Conservation (phyloP, 495 filamentous ascomycete species). For the Daldinia decipiens region DNA sequence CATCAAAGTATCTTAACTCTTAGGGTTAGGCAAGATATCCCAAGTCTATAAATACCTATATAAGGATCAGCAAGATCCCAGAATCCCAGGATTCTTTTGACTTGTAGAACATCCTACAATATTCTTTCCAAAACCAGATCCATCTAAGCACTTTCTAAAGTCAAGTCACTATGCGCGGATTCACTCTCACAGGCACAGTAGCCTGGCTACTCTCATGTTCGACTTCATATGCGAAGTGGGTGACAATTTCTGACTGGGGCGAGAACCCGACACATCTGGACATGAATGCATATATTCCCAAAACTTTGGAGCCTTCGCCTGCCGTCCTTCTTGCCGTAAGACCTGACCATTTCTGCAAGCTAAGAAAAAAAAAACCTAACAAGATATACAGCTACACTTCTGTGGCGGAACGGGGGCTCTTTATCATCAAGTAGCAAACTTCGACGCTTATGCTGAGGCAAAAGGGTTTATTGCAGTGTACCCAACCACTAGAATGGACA, state of each 20-base stretch:
- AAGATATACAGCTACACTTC: constrained; percentile 45
- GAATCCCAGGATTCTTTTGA: background rate
- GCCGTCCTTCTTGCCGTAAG: constrained; percentile 55
- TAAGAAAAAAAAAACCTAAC: background rate
- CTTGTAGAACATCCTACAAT: background rate
- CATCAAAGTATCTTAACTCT: background rate
- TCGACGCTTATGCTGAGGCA: constrained; percentile 52
- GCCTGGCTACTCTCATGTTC: constrained; percentile 18
- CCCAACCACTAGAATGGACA: constrained; percentile 53
- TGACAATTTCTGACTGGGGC: constrained; percentile 43
- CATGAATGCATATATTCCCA: constrained; percentile 54
- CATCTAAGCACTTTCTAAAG: background rate
- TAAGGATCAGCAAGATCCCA: background rate
- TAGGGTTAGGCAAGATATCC: background rate
- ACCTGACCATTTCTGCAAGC: background rate
- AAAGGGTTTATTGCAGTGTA: constrained; percentile 61
- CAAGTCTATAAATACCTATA: constrained; percentile 18
- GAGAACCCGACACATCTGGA: constrained; percentile 55
- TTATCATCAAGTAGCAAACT: constrained; percentile 55
- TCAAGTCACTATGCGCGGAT: constrained; percentile 17
- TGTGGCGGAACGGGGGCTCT: constrained; percentile 56
- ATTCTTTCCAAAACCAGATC: background rate
- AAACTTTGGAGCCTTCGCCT: constrained; percentile 49
- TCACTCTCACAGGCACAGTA: constrained; percentile 6
- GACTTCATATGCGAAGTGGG: constrained; percentile 34